Conservation (phyloP, 495 filamentous ascomycete genomes). For the Tricharina praecox region DNA sequence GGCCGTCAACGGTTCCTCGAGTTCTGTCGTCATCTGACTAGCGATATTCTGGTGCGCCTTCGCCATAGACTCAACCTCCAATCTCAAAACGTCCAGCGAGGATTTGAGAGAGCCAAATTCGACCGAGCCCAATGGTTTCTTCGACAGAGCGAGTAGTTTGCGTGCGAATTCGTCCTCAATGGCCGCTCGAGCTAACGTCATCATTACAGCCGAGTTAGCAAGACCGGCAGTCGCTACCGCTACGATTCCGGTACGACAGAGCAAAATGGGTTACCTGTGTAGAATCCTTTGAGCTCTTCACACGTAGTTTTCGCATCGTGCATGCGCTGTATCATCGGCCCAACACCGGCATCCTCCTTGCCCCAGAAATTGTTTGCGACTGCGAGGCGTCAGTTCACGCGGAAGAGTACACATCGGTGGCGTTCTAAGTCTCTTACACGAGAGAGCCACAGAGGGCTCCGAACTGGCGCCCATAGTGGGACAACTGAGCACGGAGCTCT, state of each 20-base stretch:
- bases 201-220: conserved; percentile 4
- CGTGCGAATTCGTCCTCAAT: conserved; percentile 98
- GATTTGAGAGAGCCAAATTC: conserved; percentile 68
- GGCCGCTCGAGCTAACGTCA: conserved; percentile 76
- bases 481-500: background rate
- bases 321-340: conserved; percentile 88
- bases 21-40: conserved; percentile 81
- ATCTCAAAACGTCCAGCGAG: conserved; percentile 73
- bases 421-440: conserved; percentile 29
- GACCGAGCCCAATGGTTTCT: conserved; percentile 77
- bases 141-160: conserved; percentile 68
- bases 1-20: conserved; percentile 86
- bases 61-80: conserved; percentile 84
- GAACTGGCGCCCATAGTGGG: conserved; percentile 10
- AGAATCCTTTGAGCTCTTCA: conserved; percentile 87
- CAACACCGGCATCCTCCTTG: conserved; percentile 92
- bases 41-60: conserved; percentile 86
- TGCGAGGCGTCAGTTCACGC: conserved; percentile 24
- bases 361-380: conserved; percentile 99
- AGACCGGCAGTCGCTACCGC: too few relatives aligned
- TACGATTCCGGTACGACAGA: too few relatives aligned
- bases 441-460: conserved; percentile 33
- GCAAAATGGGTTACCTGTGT: conserved; percentile 42
- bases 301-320: conserved; percentile 86
- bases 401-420: too few relatives aligned